Evolutionary conservation across 169 alveolate species (phyloP), one percentile per base, ranked within the genome.

Genomic region (Plasmodium cynomolgi): DNA sequence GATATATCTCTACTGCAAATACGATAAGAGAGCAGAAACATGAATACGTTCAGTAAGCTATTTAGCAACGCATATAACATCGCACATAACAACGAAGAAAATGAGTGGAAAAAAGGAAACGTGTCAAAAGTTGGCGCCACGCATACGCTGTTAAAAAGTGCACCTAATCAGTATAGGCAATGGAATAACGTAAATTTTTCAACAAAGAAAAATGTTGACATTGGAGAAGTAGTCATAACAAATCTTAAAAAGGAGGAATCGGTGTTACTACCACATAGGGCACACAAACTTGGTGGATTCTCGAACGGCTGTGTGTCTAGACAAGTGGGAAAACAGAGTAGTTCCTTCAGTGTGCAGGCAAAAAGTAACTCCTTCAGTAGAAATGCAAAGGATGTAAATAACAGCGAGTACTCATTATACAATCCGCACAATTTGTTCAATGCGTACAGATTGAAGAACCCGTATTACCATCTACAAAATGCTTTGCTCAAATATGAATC

Each of bases 1-100:
- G 39, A 68, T 75, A 33, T 20, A 13, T 34, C 26, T 75, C 37
- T 17, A 4, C 33, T n/a, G 81, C 11, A 83, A 37, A 31, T 1
- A 6, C 50, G 44, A 23, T 33, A 17, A 41, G 83, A 39, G 37
- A n/a, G 79, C 1, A 68, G 77, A 74, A 84, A 74, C 50, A 84
- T 84, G 93, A 84, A 84, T 84, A 37, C 50, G 15, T 84, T 84
- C 68, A 73, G 79, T 74, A 84, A 84, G 58, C 41, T 74, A 13
- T 84, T 84, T 11, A 84, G 58, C 26, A 74, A 0, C 44, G 79
- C 54, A n/a, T 47, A 84, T 74, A 84, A 47, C 23, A 47, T 0
- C 39, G 77, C 47, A 31, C 34, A 84, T 74, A 74, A 39, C 68
- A 74, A 84, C 41, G 93, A 84, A 11, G 41, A 9, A 73, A 75